Percentiles rank a stretch among this genome's conserved stretches.
These are phyloP conservation scores for Cladosporium phlei DNA, from an alignment of 2,329 filamentous ascomycete genomes.

Conservation along the genomic window DNA sequence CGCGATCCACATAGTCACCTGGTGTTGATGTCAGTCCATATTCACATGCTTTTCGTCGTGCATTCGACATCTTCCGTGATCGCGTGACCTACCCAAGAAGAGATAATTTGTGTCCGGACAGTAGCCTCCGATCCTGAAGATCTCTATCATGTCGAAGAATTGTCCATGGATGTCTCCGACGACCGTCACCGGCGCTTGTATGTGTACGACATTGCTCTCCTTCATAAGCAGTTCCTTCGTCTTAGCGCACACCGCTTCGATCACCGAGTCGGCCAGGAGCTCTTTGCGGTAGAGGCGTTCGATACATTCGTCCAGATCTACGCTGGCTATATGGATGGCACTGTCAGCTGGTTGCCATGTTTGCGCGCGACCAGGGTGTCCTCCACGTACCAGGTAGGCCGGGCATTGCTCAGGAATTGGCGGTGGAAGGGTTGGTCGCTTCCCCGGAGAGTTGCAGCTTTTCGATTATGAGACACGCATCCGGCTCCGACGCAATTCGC, in stretches of 20 bases:
- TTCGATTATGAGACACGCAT: slow-evolving; percentile 16
- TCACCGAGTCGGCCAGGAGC: slow-evolving; percentile 91
- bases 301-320: slow-evolving; percentile 98
- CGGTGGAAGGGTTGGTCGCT: slow-evolving; percentile 6
- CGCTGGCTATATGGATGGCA: slow-evolving; percentile 60
- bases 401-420: slow-evolving; percentile 37
- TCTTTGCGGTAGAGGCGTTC: slow-evolving; percentile 94
- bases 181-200: slow-evolving; percentile 89
- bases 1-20: slow-evolving; percentile 97
- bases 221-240: slow-evolving; percentile 99
- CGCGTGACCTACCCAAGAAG: slow-evolving; percentile 67
- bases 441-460: slow-evolving; percentile 11
- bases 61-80: neutral
- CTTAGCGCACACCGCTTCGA: slow-evolving; percentile 98
- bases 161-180: slow-evolving; percentile 98
- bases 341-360: neutral
- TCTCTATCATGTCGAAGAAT: slow-evolving; percentile 98
- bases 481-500: neutral
- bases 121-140: slow-evolving; percentile 95
- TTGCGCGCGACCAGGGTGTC: too few relatives aligned
- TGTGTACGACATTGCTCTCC: slow-evolving; percentile 99
- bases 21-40: slow-evolving; percentile 11
- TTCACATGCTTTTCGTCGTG: neutral
- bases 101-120: slow-evolving; percentile 98
- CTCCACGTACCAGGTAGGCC: slow-evolving; percentile 48